Conservation (phyloP, 2,329 filamentous ascomycete genomes). For the Tolypocladium inflatum region DNA sequence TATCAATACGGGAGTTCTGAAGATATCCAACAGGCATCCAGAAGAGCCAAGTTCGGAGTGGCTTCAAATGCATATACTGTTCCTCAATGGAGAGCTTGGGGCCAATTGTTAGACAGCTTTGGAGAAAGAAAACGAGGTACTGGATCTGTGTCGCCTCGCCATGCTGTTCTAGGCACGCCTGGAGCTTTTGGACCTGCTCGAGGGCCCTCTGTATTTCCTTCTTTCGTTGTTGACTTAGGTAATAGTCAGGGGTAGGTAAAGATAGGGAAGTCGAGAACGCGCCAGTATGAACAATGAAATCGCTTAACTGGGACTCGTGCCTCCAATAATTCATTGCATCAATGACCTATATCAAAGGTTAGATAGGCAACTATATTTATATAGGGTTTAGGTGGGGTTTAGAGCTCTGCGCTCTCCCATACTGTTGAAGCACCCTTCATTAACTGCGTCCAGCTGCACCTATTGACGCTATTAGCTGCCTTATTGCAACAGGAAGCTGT, state of each 20-base stretch:
- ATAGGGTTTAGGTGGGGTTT: no score
- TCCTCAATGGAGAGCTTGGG: constrained; percentile 64
- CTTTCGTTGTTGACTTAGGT: no score
- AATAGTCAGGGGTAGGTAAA: no score
- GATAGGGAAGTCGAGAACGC: no score
- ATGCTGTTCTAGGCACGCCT: constrained; percentile 57
- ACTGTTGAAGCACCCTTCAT: no score
- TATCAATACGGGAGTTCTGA: constrained; percentile 50
- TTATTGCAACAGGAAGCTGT: no score
- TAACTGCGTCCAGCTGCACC: constrained; percentile 77
- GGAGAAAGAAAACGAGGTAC: constrained; percentile 61
- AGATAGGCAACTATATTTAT: no score
- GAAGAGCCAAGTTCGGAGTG: constrained; percentile 85
- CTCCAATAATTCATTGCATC: no score
- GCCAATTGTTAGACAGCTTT: constrained; percentile 13
- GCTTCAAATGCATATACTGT: constrained; percentile 83
- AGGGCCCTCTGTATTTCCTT: constrained; percentile 26
- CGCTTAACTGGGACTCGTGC: no score
- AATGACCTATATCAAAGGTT: no score
- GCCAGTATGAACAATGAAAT: no score
- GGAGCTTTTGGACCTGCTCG: constrained; percentile 57
- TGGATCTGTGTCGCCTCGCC: constrained; percentile 57
- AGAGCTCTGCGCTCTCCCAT: no score
- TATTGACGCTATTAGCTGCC: constrained; percentile 31
- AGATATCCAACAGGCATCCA: constrained; percentile 86